These are phyloP conservation scores for Camelina hispida DNA, from an alignment of 345 rosid species.

Conservation along the genomic window DNA sequence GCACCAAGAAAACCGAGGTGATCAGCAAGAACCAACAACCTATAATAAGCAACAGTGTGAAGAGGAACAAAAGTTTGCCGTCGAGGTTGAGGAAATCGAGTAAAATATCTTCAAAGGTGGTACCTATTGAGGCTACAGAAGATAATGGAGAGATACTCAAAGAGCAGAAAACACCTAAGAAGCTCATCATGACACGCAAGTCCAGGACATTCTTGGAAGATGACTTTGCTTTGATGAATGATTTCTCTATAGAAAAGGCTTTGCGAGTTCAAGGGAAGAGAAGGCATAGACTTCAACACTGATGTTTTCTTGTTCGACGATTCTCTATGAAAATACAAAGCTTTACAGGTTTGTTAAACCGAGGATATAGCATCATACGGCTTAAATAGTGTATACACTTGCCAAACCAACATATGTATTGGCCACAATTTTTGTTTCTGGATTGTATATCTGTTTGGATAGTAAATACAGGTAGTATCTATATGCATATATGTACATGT, in stretches of 20 bases:
- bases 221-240: constrained; percentile 47
- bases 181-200: constrained; percentile 29
- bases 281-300: constrained; percentile 53
- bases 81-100: constrained; percentile 49
- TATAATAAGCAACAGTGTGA: constrained; percentile 32
- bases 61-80: constrained; percentile 42
- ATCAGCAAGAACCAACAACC: constrained; percentile 32
- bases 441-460: constrained; percentile 19
- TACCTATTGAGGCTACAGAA: constrained; percentile 45
- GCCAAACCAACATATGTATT: constrained; percentile 19
- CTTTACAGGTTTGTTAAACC: background rate
- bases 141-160: constrained; percentile 20
- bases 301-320: constrained; percentile 52
- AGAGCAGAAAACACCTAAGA: constrained; percentile 21
- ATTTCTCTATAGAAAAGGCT: constrained; percentile 53
- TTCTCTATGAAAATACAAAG: constrained; percentile 33
- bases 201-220: constrained; percentile 44
- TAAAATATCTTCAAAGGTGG: constrained; percentile 42
- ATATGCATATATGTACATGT: background rate
- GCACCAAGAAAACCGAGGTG: constrained; percentile 17
- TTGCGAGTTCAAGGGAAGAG: constrained; percentile 61
- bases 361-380: background rate
- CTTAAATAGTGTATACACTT: constrained; percentile 27
- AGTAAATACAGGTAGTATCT: too few relatives aligned
- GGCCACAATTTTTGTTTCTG: constrained; percentile 40